These are phyloP conservation scores for Globisporangium lucens DNA, from an alignment of 352 stramenopile species.

Conservation along the genomic window DNA sequence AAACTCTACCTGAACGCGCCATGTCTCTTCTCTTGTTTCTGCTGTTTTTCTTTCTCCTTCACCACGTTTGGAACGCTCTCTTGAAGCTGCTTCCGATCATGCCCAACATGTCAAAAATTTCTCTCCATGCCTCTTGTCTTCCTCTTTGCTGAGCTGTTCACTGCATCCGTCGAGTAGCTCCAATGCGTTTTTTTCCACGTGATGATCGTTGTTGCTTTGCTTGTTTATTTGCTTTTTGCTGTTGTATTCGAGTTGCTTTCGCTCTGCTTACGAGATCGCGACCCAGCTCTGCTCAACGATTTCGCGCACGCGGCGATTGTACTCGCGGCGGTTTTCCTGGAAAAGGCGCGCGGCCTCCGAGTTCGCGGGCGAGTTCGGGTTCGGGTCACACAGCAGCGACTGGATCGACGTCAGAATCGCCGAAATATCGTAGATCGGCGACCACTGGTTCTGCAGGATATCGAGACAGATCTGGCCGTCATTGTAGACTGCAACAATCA, in stretches of 20 bases:
- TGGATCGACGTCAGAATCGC: constrained; percentile 99
- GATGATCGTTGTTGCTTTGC: not conserved
- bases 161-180: not conserved
- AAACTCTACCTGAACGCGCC: not conserved
- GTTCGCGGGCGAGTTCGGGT: constrained; percentile 98
- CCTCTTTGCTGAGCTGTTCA: not conserved
- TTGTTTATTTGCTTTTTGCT: not conserved
- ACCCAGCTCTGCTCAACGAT: constrained; percentile 99
- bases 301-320: constrained; percentile 98
- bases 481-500: constrained; percentile 69
- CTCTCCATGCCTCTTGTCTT: not conserved
- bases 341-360: constrained; percentile 97
- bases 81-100: not conserved
- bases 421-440: constrained; percentile 99
- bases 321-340: constrained; percentile 98
- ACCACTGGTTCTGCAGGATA: constrained; percentile 99
- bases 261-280: constrained; percentile 53
- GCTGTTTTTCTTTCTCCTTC: not conserved
- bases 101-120: not conserved
- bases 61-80: not conserved
- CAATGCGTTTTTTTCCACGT: too few relatives aligned
- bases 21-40: not conserved
- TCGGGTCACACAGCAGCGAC: constrained; percentile 98
- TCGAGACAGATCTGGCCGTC: constrained; percentile 96
- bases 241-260: too few relatives aligned